phyloP scores from a whole-genome alignment of 2,329 filamentous ascomycete species.

The Aspergillus nomiae region DNA sequence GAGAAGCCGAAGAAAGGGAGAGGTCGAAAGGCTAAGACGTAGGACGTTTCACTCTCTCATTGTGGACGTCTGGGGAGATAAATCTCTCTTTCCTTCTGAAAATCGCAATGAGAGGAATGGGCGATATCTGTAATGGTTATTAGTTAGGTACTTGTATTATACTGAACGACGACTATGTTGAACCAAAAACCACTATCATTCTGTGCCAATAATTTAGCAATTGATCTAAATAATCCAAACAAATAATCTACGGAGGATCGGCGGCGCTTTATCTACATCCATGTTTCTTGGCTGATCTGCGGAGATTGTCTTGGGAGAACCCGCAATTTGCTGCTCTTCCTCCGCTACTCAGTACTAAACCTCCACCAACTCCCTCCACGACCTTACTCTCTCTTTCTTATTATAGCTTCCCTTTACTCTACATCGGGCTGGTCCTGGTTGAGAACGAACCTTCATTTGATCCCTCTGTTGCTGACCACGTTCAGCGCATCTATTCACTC shows the following conservation, averaged over 20 bases:
- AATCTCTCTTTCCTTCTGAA: not conserved
- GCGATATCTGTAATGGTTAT: not conserved
- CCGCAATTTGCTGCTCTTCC: constrained; percentile 10
- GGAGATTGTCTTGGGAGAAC: constrained; percentile 7
- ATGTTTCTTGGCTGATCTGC: constrained; percentile 19
- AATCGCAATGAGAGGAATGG: not conserved
- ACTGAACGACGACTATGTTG: not conserved
- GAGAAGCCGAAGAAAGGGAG: constrained; percentile 58
- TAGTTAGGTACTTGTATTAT: not conserved
- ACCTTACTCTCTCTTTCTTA: not conserved
- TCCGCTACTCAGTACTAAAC: constrained; percentile 6
- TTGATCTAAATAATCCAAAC: not conserved
- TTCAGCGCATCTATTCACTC: constrained; percentile 18
- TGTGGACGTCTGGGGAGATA: not conserved
- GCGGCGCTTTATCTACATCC: not conserved
- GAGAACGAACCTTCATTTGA: constrained; percentile 14
- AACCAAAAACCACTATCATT: not conserved
- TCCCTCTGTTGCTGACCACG: constrained; percentile 10
- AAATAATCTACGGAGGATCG: constrained; percentile 1
- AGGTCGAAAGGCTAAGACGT: constrained; percentile 34
- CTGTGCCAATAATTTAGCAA: not conserved
- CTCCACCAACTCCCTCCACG: not conserved
- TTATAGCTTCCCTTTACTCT: constrained; percentile 6
- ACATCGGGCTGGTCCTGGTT: constrained; percentile 39
- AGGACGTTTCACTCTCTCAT: constrained; percentile 8